Conservation (phyloP, 2,329 filamentous ascomycete genomes). For the Sphaceloma murrayae region DNA sequence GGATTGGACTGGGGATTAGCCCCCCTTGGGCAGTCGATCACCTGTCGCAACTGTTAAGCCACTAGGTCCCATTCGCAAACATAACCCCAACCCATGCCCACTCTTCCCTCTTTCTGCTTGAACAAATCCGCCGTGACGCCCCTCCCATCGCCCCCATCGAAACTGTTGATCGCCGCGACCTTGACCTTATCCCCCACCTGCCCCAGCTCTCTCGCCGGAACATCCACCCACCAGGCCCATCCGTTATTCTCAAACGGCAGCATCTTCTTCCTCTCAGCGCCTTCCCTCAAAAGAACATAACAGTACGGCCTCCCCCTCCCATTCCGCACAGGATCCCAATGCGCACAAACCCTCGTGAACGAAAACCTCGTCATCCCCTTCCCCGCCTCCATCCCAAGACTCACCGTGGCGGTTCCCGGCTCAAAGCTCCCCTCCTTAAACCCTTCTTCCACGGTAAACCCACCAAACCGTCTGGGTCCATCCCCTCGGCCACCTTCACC, state of each 20-base stretch:
- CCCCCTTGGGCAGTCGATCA: not conserved
- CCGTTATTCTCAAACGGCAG: slow-evolving; percentile 64
- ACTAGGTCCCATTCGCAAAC: slow-evolving; percentile 49
- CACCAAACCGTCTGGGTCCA: slow-evolving; percentile 40
- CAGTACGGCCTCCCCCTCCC: slow-evolving; percentile 58
- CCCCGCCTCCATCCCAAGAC: slow-evolving; percentile 43
- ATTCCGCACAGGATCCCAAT: slow-evolving; percentile 66
- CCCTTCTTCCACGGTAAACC: slow-evolving; percentile 40
- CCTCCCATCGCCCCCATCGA: slow-evolving; percentile 42
- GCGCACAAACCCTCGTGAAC: slow-evolving; percentile 67
- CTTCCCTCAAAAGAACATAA: slow-evolving; percentile 59
- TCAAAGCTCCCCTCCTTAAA: slow-evolving; percentile 50
- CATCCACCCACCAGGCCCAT: slow-evolving; percentile 74
- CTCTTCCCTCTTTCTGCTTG: slow-evolving; percentile 38
- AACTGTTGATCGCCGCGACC: slow-evolving; percentile 51
- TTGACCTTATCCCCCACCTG: slow-evolving; percentile 57
- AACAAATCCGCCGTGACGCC: slow-evolving; percentile 44
- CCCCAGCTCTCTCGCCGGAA: slow-evolving; percentile 55
- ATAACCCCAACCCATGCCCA: slow-evolving; percentile 41
- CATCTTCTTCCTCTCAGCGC: slow-evolving; percentile 52
- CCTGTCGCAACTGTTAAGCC: slow-evolving; percentile 19
- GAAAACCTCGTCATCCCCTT: slow-evolving; percentile 53
- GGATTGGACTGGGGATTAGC: not conserved
- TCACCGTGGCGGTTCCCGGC: slow-evolving; percentile 52
- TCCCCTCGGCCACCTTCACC: slow-evolving; percentile 43